These are phyloP conservation scores for Gnetum montanum DNA, from an alignment of 75 land plant species.

Conservation along the genomic window DNA sequence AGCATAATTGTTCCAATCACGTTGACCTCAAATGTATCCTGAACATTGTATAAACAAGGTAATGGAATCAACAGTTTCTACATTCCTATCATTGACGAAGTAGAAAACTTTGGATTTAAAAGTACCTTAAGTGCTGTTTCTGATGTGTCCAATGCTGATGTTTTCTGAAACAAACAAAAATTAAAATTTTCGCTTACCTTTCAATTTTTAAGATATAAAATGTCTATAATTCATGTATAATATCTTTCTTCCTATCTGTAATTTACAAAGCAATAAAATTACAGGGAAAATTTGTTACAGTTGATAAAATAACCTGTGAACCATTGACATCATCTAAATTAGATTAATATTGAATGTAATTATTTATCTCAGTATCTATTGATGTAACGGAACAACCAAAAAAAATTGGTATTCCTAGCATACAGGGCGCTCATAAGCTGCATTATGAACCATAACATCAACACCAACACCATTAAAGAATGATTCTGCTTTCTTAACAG, in stretches of 20 bases:
- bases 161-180: slow-evolving; percentile 41
- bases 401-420: slow-evolving; percentile 10
- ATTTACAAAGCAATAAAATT: too few relatives aligned
- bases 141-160: slow-evolving; percentile 50
- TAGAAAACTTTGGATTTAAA: background rate
- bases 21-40: slow-evolving; percentile 71
- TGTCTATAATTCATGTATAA: too few relatives aligned
- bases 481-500: slow-evolving; percentile 60
- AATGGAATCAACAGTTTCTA: background rate
- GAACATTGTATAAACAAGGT: slow-evolving; percentile 1
- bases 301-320: too few relatives aligned
- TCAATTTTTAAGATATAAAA: too few relatives aligned
- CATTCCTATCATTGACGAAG: background rate
- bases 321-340: too few relatives aligned
- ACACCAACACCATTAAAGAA: slow-evolving; percentile 62
- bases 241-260: too few relatives aligned
- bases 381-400: too few relatives aligned
- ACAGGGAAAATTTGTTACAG: too few relatives aligned
- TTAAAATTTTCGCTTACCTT: background rate
- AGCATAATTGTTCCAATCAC: slow-evolving; percentile 73
- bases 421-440: slow-evolving; percentile 82
- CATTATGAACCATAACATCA: slow-evolving; percentile 85
- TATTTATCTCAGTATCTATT: too few relatives aligned
- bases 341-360: too few relatives aligned
- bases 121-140: slow-evolving; percentile 58